These are phyloP conservation scores for Pontederia paniculata DNA, from an alignment of 176 grass and related monocot species.

Conservation along the genomic window DNA sequence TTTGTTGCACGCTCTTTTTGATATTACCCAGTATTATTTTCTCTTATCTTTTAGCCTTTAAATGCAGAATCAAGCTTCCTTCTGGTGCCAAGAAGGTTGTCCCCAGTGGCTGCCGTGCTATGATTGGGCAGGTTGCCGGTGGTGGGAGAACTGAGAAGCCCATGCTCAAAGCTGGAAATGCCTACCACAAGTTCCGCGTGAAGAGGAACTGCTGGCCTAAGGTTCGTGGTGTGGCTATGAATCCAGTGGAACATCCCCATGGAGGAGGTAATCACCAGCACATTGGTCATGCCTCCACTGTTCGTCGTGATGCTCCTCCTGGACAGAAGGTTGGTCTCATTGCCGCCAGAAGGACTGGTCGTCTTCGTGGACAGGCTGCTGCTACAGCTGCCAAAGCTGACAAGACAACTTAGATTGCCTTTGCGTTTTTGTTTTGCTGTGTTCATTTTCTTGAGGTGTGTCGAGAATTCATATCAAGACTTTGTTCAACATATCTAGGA, in stretches of 20 bases:
- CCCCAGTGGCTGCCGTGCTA: slow-evolving; percentile 70
- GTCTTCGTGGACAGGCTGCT: slow-evolving; percentile 75
- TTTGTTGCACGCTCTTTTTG: no score
- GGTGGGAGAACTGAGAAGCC: slow-evolving; percentile 94
- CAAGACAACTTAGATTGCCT: slow-evolving; percentile 53
- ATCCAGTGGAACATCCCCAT: slow-evolving; percentile 89
- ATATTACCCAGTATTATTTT: background rate
- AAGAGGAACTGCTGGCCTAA: slow-evolving; percentile 97
- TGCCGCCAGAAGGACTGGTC: slow-evolving; percentile 77
- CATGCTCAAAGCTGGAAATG: slow-evolving; percentile 67
- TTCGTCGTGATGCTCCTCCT: slow-evolving; percentile 74
- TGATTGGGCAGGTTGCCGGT: slow-evolving; percentile 84
- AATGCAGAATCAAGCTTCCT: slow-evolving; percentile 72
- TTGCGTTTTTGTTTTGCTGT: no score
- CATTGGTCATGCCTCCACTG: slow-evolving; percentile 82
- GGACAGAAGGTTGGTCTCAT: slow-evolving; percentile 96
- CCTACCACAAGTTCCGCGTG: slow-evolving; percentile 88
- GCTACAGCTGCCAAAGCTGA: slow-evolving; percentile 72
- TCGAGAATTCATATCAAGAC: no score
- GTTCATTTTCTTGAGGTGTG: no score
- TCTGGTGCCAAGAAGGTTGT: slow-evolving; percentile 98
- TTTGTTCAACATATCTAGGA: no score
- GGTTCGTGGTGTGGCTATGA: slow-evolving; percentile 99
- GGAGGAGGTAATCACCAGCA: slow-evolving; percentile 99
- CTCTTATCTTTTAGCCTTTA: background rate